Conservation (phyloP, 148 eudicot genomes). For the Dysphania ambrosioides region DNA sequence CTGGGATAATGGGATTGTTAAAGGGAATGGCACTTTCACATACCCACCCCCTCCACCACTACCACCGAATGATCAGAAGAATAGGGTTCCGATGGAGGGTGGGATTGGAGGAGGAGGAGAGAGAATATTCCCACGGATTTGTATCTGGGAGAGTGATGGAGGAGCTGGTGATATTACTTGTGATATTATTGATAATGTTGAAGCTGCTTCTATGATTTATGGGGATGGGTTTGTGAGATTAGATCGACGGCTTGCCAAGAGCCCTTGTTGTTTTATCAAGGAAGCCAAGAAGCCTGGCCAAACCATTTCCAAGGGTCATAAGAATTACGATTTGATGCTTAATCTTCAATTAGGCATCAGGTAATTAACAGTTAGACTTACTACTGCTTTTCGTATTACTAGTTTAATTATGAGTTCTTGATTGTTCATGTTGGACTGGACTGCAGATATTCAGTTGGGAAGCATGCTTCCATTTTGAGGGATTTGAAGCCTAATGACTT, state of each 20-base stretch:
- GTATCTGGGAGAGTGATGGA: constrained; percentile 76
- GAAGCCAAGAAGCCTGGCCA: constrained; percentile 81
- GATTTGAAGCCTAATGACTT: constrained; percentile 71
- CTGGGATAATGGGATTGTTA: constrained; percentile 69
- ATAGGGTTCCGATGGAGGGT: constrained; percentile 43
- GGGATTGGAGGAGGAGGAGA: constrained; percentile 39
- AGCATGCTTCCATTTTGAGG: constrained; percentile 59
- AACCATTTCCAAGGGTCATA: constrained; percentile 78
- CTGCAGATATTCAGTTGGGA: constrained; percentile 71
- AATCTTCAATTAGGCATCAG: constrained; percentile 88
- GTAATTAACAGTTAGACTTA: too few relatives aligned
- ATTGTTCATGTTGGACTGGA: neutral
- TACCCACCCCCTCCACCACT: constrained; percentile 25
- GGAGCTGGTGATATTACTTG: constrained; percentile 86
- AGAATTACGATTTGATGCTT: constrained; percentile 80
- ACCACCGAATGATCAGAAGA: constrained; percentile 27
- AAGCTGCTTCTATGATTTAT: constrained; percentile 56
- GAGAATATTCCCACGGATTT: constrained; percentile 53
- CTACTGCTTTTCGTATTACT: too few relatives aligned
- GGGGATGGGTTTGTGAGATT: constrained; percentile 44
- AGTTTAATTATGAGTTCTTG: too few relatives aligned
- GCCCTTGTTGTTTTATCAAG: constrained; percentile 53
- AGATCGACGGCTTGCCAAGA: constrained; percentile 29
- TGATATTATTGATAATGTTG: constrained; percentile 75
- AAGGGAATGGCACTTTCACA: constrained; percentile 53